phyloP scores from a whole-genome alignment of 129 eudicot genomes.

The Logfia minima region DNA sequence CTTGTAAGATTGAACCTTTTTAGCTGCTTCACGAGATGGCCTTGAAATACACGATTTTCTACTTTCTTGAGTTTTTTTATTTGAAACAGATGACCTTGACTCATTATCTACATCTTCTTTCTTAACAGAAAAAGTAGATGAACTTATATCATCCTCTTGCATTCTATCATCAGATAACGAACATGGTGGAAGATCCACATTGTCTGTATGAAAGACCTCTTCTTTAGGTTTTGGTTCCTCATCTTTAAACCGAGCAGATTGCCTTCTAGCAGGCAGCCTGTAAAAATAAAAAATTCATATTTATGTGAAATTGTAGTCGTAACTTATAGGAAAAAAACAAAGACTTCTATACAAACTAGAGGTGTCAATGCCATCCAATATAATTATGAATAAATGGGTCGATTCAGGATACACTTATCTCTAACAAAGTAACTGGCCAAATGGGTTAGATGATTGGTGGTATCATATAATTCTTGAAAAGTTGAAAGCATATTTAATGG shows the following conservation, averaged over 20 bases:
- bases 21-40: slow-evolving; percentile 64
- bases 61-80: slow-evolving; percentile 22
- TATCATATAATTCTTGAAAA: background rate
- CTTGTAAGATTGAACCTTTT: slow-evolving; percentile 66
- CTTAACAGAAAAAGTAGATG: slow-evolving; percentile 17
- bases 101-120: slow-evolving; percentile 28
- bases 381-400: background rate
- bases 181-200: slow-evolving; percentile 27
- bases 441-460: background rate
- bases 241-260: slow-evolving; percentile 43
- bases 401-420: background rate
- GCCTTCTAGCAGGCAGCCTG: slow-evolving; percentile 45
- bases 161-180: slow-evolving; percentile 23
- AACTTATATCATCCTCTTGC: slow-evolving; percentile 35
- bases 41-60: slow-evolving; percentile 57
- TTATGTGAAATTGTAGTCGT: background rate
- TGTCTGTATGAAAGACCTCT: slow-evolving; percentile 20
- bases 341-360: background rate
- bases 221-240: slow-evolving; percentile 32
- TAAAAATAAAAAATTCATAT: background rate
- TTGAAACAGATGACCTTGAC: background rate
- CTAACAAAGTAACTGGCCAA: background rate
- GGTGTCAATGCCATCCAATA: background rate
- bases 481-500: background rate
- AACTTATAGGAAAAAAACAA: background rate